Base-by-base conservation (phyloP, 2,329 filamentous ascomycete genomes). In the Phialocephala subalpina region DNA sequence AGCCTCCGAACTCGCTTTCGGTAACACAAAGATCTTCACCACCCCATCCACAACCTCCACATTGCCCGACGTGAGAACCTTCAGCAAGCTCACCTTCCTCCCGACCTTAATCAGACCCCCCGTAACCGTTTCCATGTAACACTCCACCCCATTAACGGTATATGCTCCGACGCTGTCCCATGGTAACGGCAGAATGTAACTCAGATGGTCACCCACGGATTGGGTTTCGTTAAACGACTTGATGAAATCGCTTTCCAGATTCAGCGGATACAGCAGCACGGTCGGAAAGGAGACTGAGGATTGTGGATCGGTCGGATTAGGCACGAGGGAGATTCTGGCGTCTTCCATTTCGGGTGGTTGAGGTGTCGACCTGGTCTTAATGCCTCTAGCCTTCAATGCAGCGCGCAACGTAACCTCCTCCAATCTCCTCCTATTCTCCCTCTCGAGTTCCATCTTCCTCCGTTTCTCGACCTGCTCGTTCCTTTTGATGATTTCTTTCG, bases 31-130 rank as follows among this genome's bases (percentile, higher is more conserved):
- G 35, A 99, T 88, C 75, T 84, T 89, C 27, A 98, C 87, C 69
- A 98, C 80, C 35, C 93, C 91, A 79, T 99, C 95, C 56, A 97
- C 89, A 11, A 99, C 85, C 80, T 97, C 94, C 7, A 97, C 88
- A 75, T 91, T 94, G 7, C 92, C 93, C 9, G 87, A 87, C 9
- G 83, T 83, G 69, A 98, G 79, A 35, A 95, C 86, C 81, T 93
- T 92, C 59, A 93, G 79, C 72, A 98, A 78, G 22, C 87, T 83
- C 69, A 96, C 84, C 76, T 95, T 96, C 85, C 92, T 94, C 57
- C 96, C 95, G 25, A 94, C 90, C 81, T 97, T 97, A 74, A 97
- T 87, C 73, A 99, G 78, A 0, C 94, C 94, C 0, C 94, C 94
- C 0, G 83, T 82, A 3, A 80, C 80, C 0, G 94, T 98, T 82